Evolutionary conservation across 768 basidiomycete species (phyloP), one percentile per base, ranked within the genome.

Genomic region (Agrocybe pediades): DNA sequence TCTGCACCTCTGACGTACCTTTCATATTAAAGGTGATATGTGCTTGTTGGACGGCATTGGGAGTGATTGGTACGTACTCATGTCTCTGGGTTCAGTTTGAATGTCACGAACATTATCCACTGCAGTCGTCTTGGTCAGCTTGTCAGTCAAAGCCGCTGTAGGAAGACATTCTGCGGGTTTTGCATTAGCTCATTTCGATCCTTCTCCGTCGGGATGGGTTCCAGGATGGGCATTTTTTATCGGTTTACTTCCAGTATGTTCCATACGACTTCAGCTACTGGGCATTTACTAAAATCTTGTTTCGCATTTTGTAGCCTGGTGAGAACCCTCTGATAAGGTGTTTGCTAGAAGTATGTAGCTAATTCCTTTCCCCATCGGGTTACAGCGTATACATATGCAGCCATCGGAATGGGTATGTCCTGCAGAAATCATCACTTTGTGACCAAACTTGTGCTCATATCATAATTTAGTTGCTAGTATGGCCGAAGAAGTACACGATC

Each of bases 171-270:
- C 85, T 11, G 81, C 77, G 0, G 68, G 76, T 1, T 87, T 79
- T 60, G 85, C 81, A 0, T 71, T 87, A 1, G 77, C 77, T 9
- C 74, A 80, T 53, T 88, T 86, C 49, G 79, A 87, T 60, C 71
- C 81, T 1, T 79, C 84, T n/a, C 66, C 71, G n/a, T 82, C 86
- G 0, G 86, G 86, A 6, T 87, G 86, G 86, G 77, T 76, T 1
- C 74, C 82, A 11, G 86, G 83, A 26, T 87, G 85, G 85, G 75
- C 83, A 0, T 88, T 86, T 62, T 87, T 86, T 64, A 82, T 86
- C 27, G 85, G 85, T 26, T 61, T 86, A 19, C 72, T 84, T 20
- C 83, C 80, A 40, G 83, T 84, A 69, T 54, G 77, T 49, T 41
- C 5, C 2, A 11, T 48, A 24, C 19, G n/a, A 46, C 20, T 23